A percentile compares a stretch with the other conserved stretches of the same genome.
Conservation (phyloP, 768 basidiomycete species). For the Tremella yokohamensis region DNA sequence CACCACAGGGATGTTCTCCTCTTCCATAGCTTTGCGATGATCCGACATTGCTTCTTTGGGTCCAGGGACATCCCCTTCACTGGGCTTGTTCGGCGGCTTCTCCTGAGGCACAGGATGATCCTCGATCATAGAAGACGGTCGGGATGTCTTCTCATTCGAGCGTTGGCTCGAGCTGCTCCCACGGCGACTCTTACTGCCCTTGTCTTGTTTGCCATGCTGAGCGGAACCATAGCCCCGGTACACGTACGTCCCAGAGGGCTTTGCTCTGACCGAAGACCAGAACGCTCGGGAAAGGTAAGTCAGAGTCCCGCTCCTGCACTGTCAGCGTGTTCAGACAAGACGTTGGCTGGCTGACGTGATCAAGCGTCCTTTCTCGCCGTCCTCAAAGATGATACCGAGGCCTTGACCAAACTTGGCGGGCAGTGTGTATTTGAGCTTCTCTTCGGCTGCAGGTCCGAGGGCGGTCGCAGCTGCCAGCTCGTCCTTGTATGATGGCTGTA, state of each 20-base stretch:
- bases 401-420: slow-evolving; percentile 39
- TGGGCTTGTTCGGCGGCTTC: slow-evolving; percentile 3
- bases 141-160: slow-evolving; percentile 13
- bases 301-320: slow-evolving; percentile 34
- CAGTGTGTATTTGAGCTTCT: slow-evolving; percentile 52
- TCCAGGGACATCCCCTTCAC: background rate
- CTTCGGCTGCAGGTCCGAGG: slow-evolving; percentile 50
- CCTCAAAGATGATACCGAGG: slow-evolving; percentile 52
- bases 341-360: slow-evolving; percentile 41
- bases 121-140: background rate
- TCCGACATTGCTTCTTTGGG: slow-evolving; percentile 9
- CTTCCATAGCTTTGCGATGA: slow-evolving; percentile 38
- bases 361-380: slow-evolving; percentile 50
- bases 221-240: slow-evolving; percentile 53
- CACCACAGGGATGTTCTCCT: slow-evolving; percentile 47
- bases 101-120: background rate
- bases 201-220: slow-evolving; percentile 25
- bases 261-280: slow-evolving; percentile 45
- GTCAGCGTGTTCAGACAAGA: background rate
- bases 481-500: slow-evolving; percentile 52
- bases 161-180: slow-evolving; percentile 36
- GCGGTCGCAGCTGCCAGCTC: slow-evolving; percentile 52
- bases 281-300: slow-evolving; percentile 48
- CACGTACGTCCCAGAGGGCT: slow-evolving; percentile 49
- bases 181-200: slow-evolving; percentile 23